Percentiles rank a stretch among this genome's conserved stretches.
These are phyloP conservation scores for Lomentospora prolificans DNA, from an alignment of 2,329 filamentous ascomycete genomes.

Conservation along the genomic window DNA sequence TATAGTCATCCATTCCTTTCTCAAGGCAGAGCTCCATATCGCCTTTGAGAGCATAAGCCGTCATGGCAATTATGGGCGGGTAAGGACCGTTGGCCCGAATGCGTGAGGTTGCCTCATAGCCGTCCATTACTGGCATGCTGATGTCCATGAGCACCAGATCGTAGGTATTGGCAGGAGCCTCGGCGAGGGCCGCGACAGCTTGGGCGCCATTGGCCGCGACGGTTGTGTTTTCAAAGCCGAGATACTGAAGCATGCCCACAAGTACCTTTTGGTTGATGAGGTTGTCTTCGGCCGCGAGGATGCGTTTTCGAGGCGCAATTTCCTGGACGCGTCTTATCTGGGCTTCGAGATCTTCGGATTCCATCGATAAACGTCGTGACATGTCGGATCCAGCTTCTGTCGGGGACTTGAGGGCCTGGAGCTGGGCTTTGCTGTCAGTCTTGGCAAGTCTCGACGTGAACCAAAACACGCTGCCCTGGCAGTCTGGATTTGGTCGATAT, in stretches of 20 bases:
- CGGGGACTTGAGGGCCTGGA: conserved; percentile 17
- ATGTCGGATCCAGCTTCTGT: conserved; percentile 7
- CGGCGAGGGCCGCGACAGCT: conserved; percentile 21
- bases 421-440: conserved; percentile 15
- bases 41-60: conserved; percentile 44
- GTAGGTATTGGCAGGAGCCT: conserved; percentile 15
- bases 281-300: conserved; percentile 32
- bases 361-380: conserved; percentile 16
- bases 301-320: conserved; percentile 27
- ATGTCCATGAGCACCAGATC: conserved; percentile 32
- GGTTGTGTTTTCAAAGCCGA: conserved; percentile 28
- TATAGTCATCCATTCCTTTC: conserved; percentile 45
- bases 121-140: conserved; percentile 42
- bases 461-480: conserved; percentile 41
- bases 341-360: conserved; percentile 11
- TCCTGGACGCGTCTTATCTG: conserved; percentile 19
- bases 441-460: conserved; percentile 33
- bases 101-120: conserved; percentile 31
- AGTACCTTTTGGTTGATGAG: conserved; percentile 32
- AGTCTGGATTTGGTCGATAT: conserved; percentile 31
- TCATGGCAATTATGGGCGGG: conserved; percentile 40
- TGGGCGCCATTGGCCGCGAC: conserved; percentile 14
- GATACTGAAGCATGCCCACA: conserved; percentile 22
- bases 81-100: conserved; percentile 32
- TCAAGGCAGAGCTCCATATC: conserved; percentile 43